Conservation (phyloP, 1,139 yeast species). For the Yamadazyma sp. region DNA sequence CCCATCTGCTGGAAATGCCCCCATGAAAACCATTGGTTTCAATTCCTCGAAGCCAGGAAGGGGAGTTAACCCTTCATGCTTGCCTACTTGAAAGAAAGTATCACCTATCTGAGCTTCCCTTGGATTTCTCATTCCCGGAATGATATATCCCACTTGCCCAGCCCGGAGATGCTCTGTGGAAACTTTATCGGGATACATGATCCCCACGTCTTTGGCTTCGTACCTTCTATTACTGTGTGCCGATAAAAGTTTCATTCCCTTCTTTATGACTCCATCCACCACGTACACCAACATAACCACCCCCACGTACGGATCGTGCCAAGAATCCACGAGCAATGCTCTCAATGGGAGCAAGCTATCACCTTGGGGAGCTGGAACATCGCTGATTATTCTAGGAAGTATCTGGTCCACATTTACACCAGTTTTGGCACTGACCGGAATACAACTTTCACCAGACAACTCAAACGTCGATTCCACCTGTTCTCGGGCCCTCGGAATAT, state of each 20-base stretch:
- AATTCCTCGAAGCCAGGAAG: slow-evolving; percentile 95
- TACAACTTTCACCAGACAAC: slow-evolving; percentile 68
- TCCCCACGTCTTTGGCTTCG: slow-evolving; percentile 90
- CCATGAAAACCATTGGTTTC: slow-evolving; percentile 97
- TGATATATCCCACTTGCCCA: slow-evolving; percentile 92
- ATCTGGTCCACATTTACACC: slow-evolving; percentile 76
- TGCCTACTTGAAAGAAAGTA: slow-evolving; percentile 73
- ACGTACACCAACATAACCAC: slow-evolving; percentile 86
- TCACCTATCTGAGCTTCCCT: slow-evolving; percentile 90
- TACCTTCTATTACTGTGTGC: slow-evolving; percentile 76
- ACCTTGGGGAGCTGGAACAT: slow-evolving; percentile 74
- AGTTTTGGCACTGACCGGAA: slow-evolving; percentile 90
- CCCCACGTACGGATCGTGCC: slow-evolving; percentile 94
- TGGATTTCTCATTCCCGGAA: slow-evolving; percentile 91
- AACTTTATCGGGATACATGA: slow-evolving; percentile 87
- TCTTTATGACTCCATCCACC: slow-evolving; percentile 75
- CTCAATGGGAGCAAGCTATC: slow-evolving; percentile 55
- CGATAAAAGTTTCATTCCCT: slow-evolving; percentile 73
- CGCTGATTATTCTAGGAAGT: slow-evolving; percentile 75
- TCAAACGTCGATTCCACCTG: slow-evolving; percentile 87
- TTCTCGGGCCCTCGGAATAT: slow-evolving; percentile 74
- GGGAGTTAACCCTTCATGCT: slow-evolving; percentile 62
- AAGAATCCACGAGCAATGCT: slow-evolving; percentile 86
- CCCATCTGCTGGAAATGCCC: slow-evolving; percentile 97
- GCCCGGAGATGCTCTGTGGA: slow-evolving; percentile 65